A percentile compares a stretch with the other conserved stretches of the same genome.
phyloP scores from a whole-genome alignment of 2,329 filamentous ascomycete genomes.

The Stemphylium beticola region DNA sequence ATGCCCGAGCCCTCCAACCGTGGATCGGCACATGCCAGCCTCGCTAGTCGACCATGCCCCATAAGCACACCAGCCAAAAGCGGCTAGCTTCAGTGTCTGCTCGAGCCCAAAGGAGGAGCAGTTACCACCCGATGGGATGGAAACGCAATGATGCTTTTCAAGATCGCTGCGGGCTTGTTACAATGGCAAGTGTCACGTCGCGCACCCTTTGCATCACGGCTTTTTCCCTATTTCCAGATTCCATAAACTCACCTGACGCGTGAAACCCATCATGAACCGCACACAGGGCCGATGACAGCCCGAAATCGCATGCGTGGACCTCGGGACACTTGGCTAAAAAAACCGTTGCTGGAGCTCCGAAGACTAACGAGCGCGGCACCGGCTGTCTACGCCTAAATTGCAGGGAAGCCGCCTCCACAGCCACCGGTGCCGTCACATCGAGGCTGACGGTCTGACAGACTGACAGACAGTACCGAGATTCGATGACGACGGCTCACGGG shows the following conservation, averaged over 20 bases:
- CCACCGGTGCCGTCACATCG: background rate
- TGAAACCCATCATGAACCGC: no score
- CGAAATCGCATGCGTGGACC: background rate
- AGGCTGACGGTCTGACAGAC: background rate
- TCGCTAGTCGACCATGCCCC: constrained; percentile 1
- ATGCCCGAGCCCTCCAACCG: background rate
- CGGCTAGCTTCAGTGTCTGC: background rate
- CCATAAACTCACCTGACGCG: no score
- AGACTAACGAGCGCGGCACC: constrained; percentile 10
- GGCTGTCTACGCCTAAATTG: background rate
- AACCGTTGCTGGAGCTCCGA: constrained; percentile 8
- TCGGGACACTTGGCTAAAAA: background rate
- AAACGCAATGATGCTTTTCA: background rate
- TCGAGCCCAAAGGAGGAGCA: constrained; percentile 4
- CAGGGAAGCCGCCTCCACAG: background rate
- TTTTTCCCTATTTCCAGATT: no score
- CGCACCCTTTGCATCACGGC: no score
- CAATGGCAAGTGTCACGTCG: no score
- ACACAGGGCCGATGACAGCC: background rate
- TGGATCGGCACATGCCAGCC: constrained; percentile 6
- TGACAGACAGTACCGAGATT: constrained; percentile 1
- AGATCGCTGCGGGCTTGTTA: no score
- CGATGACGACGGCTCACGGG: background rate
- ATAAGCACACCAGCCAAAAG: background rate
- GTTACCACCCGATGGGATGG: background rate